Evolutionary conservation across 805 yeast species (phyloP), one percentile per base, ranked within the genome.

Genomic region (Nakazawaea wickerhamii): DNA sequence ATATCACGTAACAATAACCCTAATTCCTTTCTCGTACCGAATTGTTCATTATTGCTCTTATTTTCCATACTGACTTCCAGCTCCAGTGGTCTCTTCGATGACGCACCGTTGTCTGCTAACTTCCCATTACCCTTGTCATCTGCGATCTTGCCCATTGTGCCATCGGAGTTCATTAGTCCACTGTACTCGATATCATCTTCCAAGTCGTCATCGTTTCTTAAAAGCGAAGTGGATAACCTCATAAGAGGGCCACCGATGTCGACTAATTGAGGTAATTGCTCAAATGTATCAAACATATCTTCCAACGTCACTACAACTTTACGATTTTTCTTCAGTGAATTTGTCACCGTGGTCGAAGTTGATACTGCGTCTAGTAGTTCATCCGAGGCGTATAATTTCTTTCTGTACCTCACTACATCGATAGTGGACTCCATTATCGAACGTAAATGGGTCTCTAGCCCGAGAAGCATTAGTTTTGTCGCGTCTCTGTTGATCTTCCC

Each of bases 401-500:
- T 73, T 38, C 89, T 64, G 52, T 77, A 79, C 47, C 81, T 73
- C 5, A 82, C 83, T 2, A 80, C 73, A 54, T 85, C 95, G 34
- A 87, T 73, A 2, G 88, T 78, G 49, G 77, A 75, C 53, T 87
- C 93, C 5, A 91, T 62, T 9, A 90, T 66, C 46, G 78, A 76
- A 52, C 82, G 84, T 49, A 93, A 61, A 61, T 89, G 91, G 26
- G 75, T 69, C 55, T 91, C 97, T 33, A 93, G 65, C 0, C 96
- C 97, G n/a, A 84, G 60, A 18, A 80, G 66, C 48, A 90, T 58
- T 15, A 93, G 65, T 43, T 89, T 95, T n/a, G 85, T 75, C 5
- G 84, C 85, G 17, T 79, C 80, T n/a, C 81, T 73, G 35, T 79
- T 81, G n/a, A 91, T 70, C 13, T 80, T 77, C 1, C 95, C 95